Conservation (phyloP, 805 yeast genomes). For the Saccharomyces eubayanus region DNA sequence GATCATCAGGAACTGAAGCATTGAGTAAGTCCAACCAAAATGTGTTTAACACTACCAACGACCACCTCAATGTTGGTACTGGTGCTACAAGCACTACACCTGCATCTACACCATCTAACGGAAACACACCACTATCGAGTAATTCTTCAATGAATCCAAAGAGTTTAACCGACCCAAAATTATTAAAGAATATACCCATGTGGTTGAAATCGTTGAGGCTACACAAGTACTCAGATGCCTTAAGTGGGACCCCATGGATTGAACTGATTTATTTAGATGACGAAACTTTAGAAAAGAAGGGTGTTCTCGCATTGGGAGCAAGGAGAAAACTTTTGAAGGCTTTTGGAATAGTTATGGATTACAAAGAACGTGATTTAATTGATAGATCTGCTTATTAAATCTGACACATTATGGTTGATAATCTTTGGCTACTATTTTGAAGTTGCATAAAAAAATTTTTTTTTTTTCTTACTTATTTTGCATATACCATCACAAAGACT, state of each 20-base stretch:
- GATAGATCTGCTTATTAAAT: constrained; percentile 19
- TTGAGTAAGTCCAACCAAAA: not conserved
- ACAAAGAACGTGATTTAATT: constrained; percentile 35
- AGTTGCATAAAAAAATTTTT: not conserved
- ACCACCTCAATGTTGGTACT: not conserved
- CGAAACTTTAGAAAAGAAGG: constrained; percentile 59
- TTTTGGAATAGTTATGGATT: constrained; percentile 69
- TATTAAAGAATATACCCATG: constrained; percentile 71
- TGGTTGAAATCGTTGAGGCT: constrained; percentile 87
- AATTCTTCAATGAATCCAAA: constrained; percentile 38
- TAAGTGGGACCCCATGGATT: constrained; percentile 69
- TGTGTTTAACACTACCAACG: not conserved
- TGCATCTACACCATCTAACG: constrained; percentile 4
- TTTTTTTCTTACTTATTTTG: not conserved
- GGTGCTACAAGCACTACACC: constrained; percentile 1
- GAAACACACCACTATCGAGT: constrained; percentile 31
- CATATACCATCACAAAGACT: not conserved
- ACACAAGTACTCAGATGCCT: constrained; percentile 86
- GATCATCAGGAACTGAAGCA: not conserved
- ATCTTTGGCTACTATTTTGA: not conserved
- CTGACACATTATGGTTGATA: not conserved
- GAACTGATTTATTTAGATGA: constrained; percentile 68
- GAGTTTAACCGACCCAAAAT: constrained; percentile 44
- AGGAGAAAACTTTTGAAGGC: constrained; percentile 88
- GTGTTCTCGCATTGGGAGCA: constrained; percentile 94